Conservation (phyloP, 371 early-diverging fungal genomes). For the Sporodiniella umbellata region DNA sequence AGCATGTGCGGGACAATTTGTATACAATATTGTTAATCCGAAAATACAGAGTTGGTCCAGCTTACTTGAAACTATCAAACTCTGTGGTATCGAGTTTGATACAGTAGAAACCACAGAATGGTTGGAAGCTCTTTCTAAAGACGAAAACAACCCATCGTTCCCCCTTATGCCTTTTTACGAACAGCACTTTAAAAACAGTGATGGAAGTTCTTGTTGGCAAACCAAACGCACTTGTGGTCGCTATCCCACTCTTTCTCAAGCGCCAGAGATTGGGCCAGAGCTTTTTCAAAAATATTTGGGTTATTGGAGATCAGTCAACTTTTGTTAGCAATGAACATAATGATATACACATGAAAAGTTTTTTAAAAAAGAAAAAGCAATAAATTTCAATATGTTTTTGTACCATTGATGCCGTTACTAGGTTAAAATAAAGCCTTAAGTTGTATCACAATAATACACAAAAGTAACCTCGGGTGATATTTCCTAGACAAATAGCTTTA, state of each 20-base stretch:
- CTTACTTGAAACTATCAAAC: constrained; percentile 19
- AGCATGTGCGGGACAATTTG: neutral
- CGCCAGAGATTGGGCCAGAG: constrained; percentile 9
- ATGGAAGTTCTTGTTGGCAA: constrained; percentile 23
- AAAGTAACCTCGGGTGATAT: no score
- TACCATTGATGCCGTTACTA: no score
- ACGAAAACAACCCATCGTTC: constrained; percentile 33
- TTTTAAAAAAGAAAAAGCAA: no score
- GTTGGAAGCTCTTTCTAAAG: constrained; percentile 21
- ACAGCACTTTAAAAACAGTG: constrained; percentile 7
- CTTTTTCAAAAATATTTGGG: constrained; percentile 15
- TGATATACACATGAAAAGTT: no score
- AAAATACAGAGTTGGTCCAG: constrained; percentile 15
- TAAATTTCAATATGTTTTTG: no score
- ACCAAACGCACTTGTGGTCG: constrained; percentile 11
- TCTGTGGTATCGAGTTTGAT: constrained; percentile 30
- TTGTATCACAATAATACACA: no score
- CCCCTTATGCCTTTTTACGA: constrained; percentile 31
- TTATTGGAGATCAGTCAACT: constrained; percentile 16
- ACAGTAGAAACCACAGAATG: constrained; percentile 22
- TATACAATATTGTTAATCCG: constrained; percentile 40
- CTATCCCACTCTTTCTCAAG: constrained; percentile 2
- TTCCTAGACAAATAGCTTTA: no score
- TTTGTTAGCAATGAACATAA: no score
- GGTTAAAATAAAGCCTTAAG: no score